Conservation (phyloP, 106 monocot genomes). For the Acorus gramineus region DNA sequence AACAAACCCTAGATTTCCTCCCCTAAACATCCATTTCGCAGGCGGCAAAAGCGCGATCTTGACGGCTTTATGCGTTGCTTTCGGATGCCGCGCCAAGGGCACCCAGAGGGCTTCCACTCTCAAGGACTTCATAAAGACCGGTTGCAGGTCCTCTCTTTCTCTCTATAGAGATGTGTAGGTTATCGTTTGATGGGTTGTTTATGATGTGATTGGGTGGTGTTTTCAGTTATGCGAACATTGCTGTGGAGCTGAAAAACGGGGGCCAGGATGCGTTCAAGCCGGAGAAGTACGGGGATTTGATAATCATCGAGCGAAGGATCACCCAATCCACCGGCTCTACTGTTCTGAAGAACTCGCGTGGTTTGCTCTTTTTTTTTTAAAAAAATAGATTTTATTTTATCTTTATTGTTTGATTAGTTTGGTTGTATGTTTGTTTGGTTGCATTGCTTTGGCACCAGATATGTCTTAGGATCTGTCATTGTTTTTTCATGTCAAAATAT, state of each 20-base stretch:
- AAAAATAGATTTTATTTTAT: no score
- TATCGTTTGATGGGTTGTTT: neutral
- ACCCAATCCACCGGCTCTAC: slow-evolving; percentile 55
- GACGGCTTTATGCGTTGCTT: slow-evolving; percentile 85
- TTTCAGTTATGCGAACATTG: slow-evolving; percentile 72
- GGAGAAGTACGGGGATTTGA: slow-evolving; percentile 57
- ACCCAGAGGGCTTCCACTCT: slow-evolving; percentile 74
- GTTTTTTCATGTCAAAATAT: no score
- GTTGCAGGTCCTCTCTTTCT: slow-evolving; percentile 52
- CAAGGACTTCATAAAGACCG: slow-evolving; percentile 95
- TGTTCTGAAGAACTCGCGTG: slow-evolving; percentile 63
- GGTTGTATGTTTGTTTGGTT: no score
- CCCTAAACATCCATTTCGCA: neutral
- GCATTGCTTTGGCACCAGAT: no score
- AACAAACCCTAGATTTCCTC: neutral
- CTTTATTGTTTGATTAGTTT: no score
- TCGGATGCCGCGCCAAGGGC: slow-evolving; percentile 78
- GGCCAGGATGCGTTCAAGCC: slow-evolving; percentile 89
- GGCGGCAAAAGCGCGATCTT: slow-evolving; percentile 96
- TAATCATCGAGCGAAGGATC: slow-evolving; percentile 79
- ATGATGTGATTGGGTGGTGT: neutral
- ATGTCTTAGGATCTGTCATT: no score
- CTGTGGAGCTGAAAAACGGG: slow-evolving; percentile 73
- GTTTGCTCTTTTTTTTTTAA: slow-evolving; percentile 13
- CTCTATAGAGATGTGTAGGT: neutral